phyloP scores from a whole-genome alignment of 2,329 filamentous ascomycete species.

The Penicillium sp. region DNA sequence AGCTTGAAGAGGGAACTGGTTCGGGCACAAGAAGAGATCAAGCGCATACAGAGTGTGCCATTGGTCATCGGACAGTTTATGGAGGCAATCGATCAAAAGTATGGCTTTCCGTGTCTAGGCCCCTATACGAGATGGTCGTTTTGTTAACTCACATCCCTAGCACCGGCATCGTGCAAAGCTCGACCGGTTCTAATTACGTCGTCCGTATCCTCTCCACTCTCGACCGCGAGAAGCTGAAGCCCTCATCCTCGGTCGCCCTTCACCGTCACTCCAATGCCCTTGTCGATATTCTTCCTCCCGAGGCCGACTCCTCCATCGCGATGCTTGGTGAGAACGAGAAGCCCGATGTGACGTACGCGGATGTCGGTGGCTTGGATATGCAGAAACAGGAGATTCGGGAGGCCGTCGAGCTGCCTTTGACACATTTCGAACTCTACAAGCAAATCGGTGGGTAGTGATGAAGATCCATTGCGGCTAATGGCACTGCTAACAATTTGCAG shows the following conservation, averaged over 20 bases:
- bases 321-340: constrained; percentile 98
- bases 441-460: constrained; percentile 68
- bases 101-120: constrained; percentile 34
- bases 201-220: constrained; percentile 97
- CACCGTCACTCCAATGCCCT: constrained; percentile 98
- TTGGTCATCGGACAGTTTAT: constrained; percentile 99
- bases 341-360: constrained; percentile 95
- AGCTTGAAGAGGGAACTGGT: constrained; percentile 97
- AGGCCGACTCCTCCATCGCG: constrained; percentile 97
- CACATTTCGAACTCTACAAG: constrained; percentile 97
- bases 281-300: constrained; percentile 96
- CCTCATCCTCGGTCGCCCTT: constrained; percentile 93
- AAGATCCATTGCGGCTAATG: too few relatives aligned
- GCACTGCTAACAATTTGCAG: constrained; percentile 33
- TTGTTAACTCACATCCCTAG: constrained; percentile 46
- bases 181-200: constrained; percentile 97
- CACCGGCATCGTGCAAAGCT: constrained; percentile 97
- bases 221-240: constrained; percentile 96
- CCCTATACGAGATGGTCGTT: not conserved
- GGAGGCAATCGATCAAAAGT: constrained; percentile 99
- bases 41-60: constrained; percentile 97
- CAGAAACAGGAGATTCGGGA: constrained; percentile 99
- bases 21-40: constrained; percentile 97
- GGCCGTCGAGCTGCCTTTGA: constrained; percentile 92
- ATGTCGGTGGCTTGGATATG: constrained; percentile 97